Base-by-base conservation (phyloP, 306 rosid genomes). In the Sindora glabra region DNA sequence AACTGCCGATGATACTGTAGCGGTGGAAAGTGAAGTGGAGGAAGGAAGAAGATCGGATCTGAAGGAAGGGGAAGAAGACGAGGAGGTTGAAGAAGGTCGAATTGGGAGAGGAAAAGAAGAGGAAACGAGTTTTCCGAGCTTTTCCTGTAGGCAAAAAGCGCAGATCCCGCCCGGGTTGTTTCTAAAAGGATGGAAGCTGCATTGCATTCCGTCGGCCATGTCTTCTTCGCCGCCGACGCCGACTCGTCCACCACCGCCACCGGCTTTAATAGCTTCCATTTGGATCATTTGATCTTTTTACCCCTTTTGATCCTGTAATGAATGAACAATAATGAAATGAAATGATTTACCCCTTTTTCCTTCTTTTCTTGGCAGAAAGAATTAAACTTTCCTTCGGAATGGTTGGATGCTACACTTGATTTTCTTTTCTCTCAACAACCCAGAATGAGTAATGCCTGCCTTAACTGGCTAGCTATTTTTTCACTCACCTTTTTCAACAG, bases 81-180 rank as follows among this genome's bases (percentile, higher is more conserved):
- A 79, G 18, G 90, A 79, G 3, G 96, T n/a, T n/a, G n/a, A 44
- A n/a, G 91, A 57, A 11, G 71, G 50, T 5, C 72, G 90, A 30
- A 83, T 62, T 8, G 92, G 96, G 3, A 88, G 85, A 29, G 88
- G 95, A 33, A 82, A 79, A 36, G 95, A 79, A 11, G 98, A 88
- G 10, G 96, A 86, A 8, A 92, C 85, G 1, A 92, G 90, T 67
- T 89, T 92, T 3, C 95, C 99, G 3, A 92, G 96, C 78, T 89
- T 92, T 32, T 89, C 99, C 27, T 92, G 99, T 9, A 92, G 96
- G 58, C 99, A 92, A 30, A 86, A 73, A 25, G 99, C 89, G 15
- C 96, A 92, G 90, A 92, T 92, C 47, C 96, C 99, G n/a, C 96
- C 95, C 0, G 94, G 86, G 81, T 92, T 92, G 71, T 49, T 89